These are phyloP conservation scores for Tuber indicum DNA, from an alignment of 495 filamentous ascomycete species.

Conservation along the genomic window DNA sequence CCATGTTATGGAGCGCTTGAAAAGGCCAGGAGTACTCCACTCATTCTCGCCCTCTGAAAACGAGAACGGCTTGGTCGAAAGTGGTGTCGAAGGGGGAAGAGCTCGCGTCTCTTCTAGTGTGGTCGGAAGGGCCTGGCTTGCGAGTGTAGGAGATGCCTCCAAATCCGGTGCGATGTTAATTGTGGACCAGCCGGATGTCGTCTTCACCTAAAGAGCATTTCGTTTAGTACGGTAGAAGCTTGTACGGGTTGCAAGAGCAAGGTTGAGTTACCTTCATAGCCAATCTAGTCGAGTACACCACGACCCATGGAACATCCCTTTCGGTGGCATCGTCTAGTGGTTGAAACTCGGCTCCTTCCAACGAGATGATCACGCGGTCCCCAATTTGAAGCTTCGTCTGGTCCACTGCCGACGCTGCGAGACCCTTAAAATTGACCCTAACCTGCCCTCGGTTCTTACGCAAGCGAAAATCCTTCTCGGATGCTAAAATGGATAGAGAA, in stretches of 20 bases:
- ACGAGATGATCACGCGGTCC: slow-evolving; percentile 62
- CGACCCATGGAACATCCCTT: slow-evolving; percentile 36
- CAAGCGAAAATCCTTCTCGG: slow-evolving; percentile 80
- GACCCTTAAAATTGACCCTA: slow-evolving; percentile 68
- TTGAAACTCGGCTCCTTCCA: slow-evolving; percentile 59
- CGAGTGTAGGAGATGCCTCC: slow-evolving; percentile 7
- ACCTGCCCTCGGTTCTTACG: slow-evolving; percentile 74
- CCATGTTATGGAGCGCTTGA: slow-evolving; percentile 28
- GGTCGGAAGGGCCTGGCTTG: background rate
- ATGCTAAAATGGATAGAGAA: slow-evolving; percentile 67
- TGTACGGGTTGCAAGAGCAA: background rate
- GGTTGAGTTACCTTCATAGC: slow-evolving; percentile 33
- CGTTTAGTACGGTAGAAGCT: background rate
- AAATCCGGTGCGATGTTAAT: slow-evolving; percentile 17
- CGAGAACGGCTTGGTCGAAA: slow-evolving; percentile 13
- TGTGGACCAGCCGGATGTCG: slow-evolving; percentile 19
- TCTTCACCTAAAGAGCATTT: slow-evolving; percentile 22
- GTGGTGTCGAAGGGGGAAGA: slow-evolving; percentile 1
- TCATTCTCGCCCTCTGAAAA: slow-evolving; percentile 25
- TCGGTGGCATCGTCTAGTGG: slow-evolving; percentile 21
- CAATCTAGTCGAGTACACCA: slow-evolving; percentile 27
- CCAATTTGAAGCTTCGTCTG: slow-evolving; percentile 63
- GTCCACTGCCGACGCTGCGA: slow-evolving; percentile 62
- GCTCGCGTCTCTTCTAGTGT: background rate
- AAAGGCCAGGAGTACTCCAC: slow-evolving; percentile 26